Evolutionary conservation across 257 asterid genomes (phyloP).

Genomic region (Solanum clarkiae): DNA sequence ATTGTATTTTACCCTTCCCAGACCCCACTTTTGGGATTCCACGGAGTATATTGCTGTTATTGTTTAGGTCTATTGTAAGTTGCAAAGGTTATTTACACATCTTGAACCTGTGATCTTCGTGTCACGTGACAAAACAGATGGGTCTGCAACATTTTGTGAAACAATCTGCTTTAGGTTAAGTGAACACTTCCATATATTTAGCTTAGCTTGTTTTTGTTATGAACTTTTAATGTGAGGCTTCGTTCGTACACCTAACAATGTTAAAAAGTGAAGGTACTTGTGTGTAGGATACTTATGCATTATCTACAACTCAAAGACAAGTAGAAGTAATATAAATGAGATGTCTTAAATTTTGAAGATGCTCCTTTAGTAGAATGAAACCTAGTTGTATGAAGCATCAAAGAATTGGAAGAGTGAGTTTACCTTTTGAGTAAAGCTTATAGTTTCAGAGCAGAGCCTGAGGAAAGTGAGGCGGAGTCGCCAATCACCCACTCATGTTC

Average conservation of each 20-base stretch:
- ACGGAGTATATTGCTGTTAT: too few species aligned
- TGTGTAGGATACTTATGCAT: not conserved
- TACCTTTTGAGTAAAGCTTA: not conserved
- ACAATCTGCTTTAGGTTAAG: not conserved
- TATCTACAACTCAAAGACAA: not conserved
- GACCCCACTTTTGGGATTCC: too few species aligned
- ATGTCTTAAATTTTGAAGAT: not conserved
- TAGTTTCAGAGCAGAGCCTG: not conserved
- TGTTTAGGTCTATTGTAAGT: too few species aligned
- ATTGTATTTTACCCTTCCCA: too few species aligned
- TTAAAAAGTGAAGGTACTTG: not conserved
- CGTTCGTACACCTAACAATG: not conserved
- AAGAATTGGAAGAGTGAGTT: not conserved
- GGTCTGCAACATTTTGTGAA: not conserved
- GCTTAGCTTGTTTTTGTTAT: not conserved
- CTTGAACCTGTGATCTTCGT: too few species aligned
- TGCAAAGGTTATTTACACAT: too few species aligned
- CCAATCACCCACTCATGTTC: too few species aligned
- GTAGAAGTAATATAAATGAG: not conserved
- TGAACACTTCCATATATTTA: not conserved
- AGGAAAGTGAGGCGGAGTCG: too few species aligned
- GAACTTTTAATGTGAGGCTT: not conserved
- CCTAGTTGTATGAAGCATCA: not conserved
- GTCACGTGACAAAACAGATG: too few species aligned
- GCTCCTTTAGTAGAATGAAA: not conserved